phyloP scores from a whole-genome alignment of 305 asterid genomes.

The Salvia sclarea region DNA sequence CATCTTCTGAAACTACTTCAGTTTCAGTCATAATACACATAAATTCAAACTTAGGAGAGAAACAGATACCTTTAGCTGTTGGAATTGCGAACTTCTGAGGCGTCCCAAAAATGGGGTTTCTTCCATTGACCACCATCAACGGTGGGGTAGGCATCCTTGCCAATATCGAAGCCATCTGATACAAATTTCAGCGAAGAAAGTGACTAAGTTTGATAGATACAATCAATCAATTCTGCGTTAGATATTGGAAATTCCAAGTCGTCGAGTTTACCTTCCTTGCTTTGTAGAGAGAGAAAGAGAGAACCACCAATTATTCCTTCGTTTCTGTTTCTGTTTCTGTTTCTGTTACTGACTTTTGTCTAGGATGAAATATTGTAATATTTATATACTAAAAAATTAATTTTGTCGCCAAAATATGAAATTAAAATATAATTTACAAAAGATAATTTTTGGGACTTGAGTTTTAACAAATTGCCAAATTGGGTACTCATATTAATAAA shows the following conservation, averaged over 20 bases:
- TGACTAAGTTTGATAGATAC: background rate
- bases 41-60: slow-evolving; percentile 19
- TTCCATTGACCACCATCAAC: slow-evolving; percentile 42
- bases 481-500: no score
- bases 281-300: slow-evolving; percentile 3
- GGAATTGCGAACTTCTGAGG: slow-evolving; percentile 35
- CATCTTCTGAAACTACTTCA: background rate
- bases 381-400: no score
- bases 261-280: background rate
- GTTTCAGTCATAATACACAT: background rate
- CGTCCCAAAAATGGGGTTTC: slow-evolving; percentile 36
- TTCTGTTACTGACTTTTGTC: background rate
- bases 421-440: no score
- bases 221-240: background rate
- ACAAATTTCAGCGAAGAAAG: background rate
- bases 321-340: background rate
- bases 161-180: slow-evolving; percentile 43
- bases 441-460: no score
- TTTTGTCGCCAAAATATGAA: no score
- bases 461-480: no score
- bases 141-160: slow-evolving; percentile 41
- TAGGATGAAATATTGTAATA: no score
- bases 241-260: background rate
- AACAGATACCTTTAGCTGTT: slow-evolving; percentile 28
- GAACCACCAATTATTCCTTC: slow-evolving; percentile 8